These are phyloP conservation scores for Cladosporium sp. DNA, from an alignment of 2,329 filamentous ascomycete genomes.

Conservation along the genomic window DNA sequence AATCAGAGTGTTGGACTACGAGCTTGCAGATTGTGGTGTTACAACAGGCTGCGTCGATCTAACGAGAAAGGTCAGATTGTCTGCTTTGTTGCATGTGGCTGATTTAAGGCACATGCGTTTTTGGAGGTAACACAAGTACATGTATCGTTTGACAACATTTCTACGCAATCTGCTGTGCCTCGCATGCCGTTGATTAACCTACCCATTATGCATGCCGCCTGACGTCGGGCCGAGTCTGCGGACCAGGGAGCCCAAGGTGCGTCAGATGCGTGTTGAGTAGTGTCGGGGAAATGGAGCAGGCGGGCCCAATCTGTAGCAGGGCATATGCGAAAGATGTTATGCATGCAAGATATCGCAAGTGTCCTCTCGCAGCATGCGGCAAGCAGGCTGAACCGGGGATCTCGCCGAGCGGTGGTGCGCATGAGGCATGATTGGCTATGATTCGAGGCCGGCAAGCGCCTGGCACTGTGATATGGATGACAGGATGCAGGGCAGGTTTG, in stretches of 20 bases:
- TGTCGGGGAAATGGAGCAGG: background rate
- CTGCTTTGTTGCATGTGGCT: background rate
- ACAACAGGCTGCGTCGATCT: background rate
- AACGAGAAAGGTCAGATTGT: background rate
- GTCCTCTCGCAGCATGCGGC: background rate
- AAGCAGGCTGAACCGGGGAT: background rate
- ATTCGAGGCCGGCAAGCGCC: background rate
- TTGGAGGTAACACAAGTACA: background rate
- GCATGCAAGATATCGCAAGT: slow-evolving; percentile 4
- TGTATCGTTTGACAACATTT: slow-evolving; percentile 1
- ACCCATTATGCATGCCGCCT: background rate
- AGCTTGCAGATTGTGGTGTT: background rate
- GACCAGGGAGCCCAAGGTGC: background rate
- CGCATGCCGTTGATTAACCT: background rate
- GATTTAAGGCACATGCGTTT: background rate
- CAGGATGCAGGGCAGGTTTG: slow-evolving; percentile 2
- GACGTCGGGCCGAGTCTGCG: slow-evolving; percentile 1
- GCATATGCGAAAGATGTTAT: background rate
- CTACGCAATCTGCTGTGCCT: background rate
- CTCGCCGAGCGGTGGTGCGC: background rate
- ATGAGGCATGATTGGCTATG: background rate
- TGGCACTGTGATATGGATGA: slow-evolving; percentile 1
- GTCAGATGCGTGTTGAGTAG: background rate
- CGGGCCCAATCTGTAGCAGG: background rate
- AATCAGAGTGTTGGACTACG: background rate